phyloP scores from a whole-genome alignment of 2,329 filamentous ascomycete species.

The Xylariaceae sp. region DNA sequence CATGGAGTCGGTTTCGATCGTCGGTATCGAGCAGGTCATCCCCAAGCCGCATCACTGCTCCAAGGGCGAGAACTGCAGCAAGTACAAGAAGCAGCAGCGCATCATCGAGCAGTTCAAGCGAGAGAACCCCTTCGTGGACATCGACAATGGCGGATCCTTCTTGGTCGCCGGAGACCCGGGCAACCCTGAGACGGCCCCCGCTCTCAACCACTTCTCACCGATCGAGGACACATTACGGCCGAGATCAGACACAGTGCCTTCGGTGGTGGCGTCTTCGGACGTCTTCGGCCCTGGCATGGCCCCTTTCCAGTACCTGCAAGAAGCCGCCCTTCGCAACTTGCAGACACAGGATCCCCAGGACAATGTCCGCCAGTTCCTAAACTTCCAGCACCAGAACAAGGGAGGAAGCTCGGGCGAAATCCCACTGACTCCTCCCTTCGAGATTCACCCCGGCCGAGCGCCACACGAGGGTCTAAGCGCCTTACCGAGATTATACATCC shows the following conservation, averaged over 20 bases:
- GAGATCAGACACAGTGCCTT: conserved; percentile 70
- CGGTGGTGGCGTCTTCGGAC: conserved; percentile 86
- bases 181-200: conserved; percentile 61
- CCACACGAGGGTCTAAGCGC: conserved; percentile 52
- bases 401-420: conserved; percentile 45
- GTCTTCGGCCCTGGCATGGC: conserved; percentile 67
- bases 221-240: conserved; percentile 54
- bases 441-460: conserved; percentile 49
- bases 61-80: conserved; percentile 80
- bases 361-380: conserved; percentile 85
- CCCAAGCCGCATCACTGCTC: conserved; percentile 79
- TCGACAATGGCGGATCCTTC: conserved; percentile 59
- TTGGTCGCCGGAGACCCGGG: conserved; percentile 75
- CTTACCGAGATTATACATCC: conserved; percentile 60
- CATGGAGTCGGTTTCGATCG: conserved; percentile 81
- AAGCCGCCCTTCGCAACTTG: conserved; percentile 64
- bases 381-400: conserved; percentile 62
- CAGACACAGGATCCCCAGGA: conserved; percentile 78
- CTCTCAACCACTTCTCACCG: conserved; percentile 49
- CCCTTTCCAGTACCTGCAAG: conserved; percentile 65
- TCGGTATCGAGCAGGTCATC: conserved; percentile 83
- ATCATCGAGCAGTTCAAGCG: conserved; percentile 69
- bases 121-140: conserved; percentile 64
- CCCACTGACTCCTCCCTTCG: conserved; percentile 65
- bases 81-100: conserved; percentile 74